Conservation (phyloP, 148 eudicot species). For the Chenopodium suecicum region DNA sequence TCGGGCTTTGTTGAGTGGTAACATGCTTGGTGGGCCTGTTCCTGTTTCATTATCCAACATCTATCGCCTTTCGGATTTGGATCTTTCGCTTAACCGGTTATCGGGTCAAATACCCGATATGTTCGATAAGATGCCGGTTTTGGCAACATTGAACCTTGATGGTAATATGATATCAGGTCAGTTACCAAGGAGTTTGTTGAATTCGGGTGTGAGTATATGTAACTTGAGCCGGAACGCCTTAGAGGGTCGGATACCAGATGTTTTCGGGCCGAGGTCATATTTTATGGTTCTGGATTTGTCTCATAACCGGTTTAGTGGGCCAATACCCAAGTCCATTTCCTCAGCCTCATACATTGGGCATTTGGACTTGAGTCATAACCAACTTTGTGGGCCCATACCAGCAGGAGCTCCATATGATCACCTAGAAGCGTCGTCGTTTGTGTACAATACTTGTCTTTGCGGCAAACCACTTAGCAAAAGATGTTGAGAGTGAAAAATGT, state of each 20-base stretch:
- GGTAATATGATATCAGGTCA: slow-evolving; percentile 60
- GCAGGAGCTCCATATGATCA: slow-evolving; percentile 70
- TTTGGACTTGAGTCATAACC: slow-evolving; percentile 78
- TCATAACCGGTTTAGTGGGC: slow-evolving; percentile 53
- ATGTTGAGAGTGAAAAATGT: slow-evolving; percentile 34
- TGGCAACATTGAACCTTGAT: slow-evolving; percentile 67
- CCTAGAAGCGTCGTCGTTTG: slow-evolving; percentile 77
- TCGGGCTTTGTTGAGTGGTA: slow-evolving; percentile 67
- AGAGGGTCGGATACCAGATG: slow-evolving; percentile 67
- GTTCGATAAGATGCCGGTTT: slow-evolving; percentile 66
- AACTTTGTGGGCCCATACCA: slow-evolving; percentile 81
- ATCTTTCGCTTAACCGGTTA: slow-evolving; percentile 62
- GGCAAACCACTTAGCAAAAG: slow-evolving; percentile 68
- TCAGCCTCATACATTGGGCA: slow-evolving; percentile 68
- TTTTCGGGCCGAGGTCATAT: slow-evolving; percentile 74
- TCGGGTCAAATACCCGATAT: slow-evolving; percentile 59
- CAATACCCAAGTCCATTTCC: slow-evolving; percentile 63
- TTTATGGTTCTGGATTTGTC: slow-evolving; percentile 76
- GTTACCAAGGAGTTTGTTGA: slow-evolving; percentile 51
- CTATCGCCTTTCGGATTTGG: slow-evolving; percentile 72
- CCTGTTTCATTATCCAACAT: slow-evolving; percentile 57
- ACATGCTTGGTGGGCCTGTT: slow-evolving; percentile 51
- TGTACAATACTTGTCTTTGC: slow-evolving; percentile 67
- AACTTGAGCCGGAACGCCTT: slow-evolving; percentile 70
- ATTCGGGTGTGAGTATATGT: slow-evolving; percentile 54